Evolutionary conservation across 2,329 filamentous ascomycete genomes (phyloP), one percentile per base, ranked within the genome.

Genomic region (Cercospora berteroae): DNA sequence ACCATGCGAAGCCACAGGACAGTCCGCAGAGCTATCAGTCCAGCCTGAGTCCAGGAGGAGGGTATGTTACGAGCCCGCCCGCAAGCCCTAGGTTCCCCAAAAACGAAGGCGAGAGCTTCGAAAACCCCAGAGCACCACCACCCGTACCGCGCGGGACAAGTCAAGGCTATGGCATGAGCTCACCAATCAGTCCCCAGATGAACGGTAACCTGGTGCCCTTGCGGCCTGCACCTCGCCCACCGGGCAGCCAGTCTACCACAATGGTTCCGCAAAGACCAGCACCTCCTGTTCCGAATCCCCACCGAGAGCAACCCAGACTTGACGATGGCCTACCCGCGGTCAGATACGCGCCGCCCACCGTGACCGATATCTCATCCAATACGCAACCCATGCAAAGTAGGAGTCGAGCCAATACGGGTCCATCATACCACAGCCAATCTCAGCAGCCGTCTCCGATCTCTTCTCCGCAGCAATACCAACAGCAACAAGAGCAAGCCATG

Each of bases 71-170:
- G 74, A 94, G 92, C 76, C 92, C 93, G 71, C 91, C 93, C 63
- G 87, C 88, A 71, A 95, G 92, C 81, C 92, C 93, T 68, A 88
- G 92, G 78, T 96, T 96, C 82, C 94, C 93, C 64, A 88, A 92
- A 78, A 94, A 94, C 81, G 88, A 92, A 81, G 90, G 93, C 85
- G 91, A 92, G 77, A 98, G 93, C 83, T 99, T 98, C 80, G 95
- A 98, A 82, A 98, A 99, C 77, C 95, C 95, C 59, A 88, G 95
- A 76, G 92, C 94, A 18, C 92, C 95, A 44, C 95, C 95, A 70
- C 95, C 94, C 10, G 91, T 97, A 68, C 94, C 94, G 66, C 78
- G 86, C 36, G 79, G 76, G 39, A 75, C 74, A 56, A 62, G 65
- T 36, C 72, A 73, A 63, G 76, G 76, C 44, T 68, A 74, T 55